Evolutionary conservation across 2,329 filamentous ascomycete species (phyloP).

Genomic region (Arthrobotrys musiformis): DNA sequence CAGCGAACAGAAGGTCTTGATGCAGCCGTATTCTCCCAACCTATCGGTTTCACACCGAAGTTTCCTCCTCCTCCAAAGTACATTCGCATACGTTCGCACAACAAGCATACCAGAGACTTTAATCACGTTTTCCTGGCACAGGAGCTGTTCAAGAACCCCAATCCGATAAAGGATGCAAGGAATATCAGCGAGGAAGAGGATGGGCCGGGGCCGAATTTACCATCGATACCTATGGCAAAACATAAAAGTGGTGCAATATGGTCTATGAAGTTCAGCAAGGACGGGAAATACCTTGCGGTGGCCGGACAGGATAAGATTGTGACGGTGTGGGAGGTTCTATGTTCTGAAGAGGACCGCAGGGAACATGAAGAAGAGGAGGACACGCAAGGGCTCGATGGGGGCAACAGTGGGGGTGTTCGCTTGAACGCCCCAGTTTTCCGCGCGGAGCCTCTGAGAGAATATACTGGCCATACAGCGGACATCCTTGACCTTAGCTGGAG

Average conservation of each 20-base stretch:
- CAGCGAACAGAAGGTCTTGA: constrained; percentile 81
- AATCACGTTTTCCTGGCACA: constrained; percentile 91
- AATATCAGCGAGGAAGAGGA: constrained; percentile 61
- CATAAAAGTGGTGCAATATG: constrained; percentile 76
- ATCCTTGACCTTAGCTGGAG: constrained; percentile 96
- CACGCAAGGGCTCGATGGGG: constrained; percentile 28
- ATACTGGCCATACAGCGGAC: constrained; percentile 83
- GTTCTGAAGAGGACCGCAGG: constrained; percentile 80
- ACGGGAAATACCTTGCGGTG: constrained; percentile 90
- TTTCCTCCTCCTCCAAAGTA: constrained; percentile 91
- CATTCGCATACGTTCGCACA: constrained; percentile 80
- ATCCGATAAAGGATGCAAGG: constrained; percentile 59
- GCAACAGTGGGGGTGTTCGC: constrained; percentile 66
- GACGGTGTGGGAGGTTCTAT: constrained; percentile 87
- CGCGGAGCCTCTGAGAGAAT: constrained; percentile 80
- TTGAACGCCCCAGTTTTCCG: constrained; percentile 92
- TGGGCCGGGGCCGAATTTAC: constrained; percentile 61
- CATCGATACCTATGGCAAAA: constrained; percentile 54
- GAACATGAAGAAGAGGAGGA: constrained; percentile 78
- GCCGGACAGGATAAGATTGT: constrained; percentile 88
- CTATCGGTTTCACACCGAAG: constrained; percentile 83
- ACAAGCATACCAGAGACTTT: constrained; percentile 85
- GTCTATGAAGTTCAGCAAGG: constrained; percentile 91
- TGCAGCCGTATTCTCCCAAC: constrained; percentile 81
- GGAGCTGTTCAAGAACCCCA: constrained; percentile 73